Base-by-base conservation (phyloP, 2,329 filamentous ascomycete genomes). In the Fusarium sp. region DNA sequence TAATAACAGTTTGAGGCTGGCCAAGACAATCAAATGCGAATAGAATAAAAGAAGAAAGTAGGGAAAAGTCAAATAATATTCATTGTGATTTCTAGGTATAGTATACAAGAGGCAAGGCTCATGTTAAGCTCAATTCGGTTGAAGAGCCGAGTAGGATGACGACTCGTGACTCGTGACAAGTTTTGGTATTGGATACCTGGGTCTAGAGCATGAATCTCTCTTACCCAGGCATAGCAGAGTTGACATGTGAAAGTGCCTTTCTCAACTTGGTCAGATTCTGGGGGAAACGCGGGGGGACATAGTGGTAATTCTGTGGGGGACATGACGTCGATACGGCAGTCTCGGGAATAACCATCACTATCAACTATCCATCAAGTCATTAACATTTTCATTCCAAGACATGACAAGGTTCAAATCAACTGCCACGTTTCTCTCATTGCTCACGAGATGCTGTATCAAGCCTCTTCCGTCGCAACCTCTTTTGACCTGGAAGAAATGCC, bases 181-280 rank as follows among this genome's bases (percentile, higher is more conserved):
- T 53, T 61, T 58, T 56, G 44, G 51, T 47, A 43, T 42, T 44
- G 20, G 27, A 32, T 30, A 32, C 25, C 38, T 52, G 32, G 32
- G 9, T 20, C 18, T n/a, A 25, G 16, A 25, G 29, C 22, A 51
- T 51, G 30, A 27, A 45, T 22, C 32, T 25, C 34, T 32, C 12
- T 38, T 38, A n/a, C 34, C 18, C 32, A 38, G 24, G 6, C 6
- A 25, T 24, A 24, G 24, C 24, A 24, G 24, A 24, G 24, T 24
- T 25, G 24, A 25, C 75, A 77, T 74, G 75, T 77, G 74, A 77
- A 75, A 76, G 69, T 70, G 63, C 49, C 57, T 57, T 66, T 46
- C 61, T 51, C 11, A 12, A 43, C 42, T 44, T 20, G 18, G 27
- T 25, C 50, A 63, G 49, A 63, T 46, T 53, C 54, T 43, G 52